A percentile compares a stretch with the other conserved stretches of the same genome.
phyloP scores from a whole-genome alignment of 1,139 yeast genomes.

The Candida pseudocylindracea region DNA sequence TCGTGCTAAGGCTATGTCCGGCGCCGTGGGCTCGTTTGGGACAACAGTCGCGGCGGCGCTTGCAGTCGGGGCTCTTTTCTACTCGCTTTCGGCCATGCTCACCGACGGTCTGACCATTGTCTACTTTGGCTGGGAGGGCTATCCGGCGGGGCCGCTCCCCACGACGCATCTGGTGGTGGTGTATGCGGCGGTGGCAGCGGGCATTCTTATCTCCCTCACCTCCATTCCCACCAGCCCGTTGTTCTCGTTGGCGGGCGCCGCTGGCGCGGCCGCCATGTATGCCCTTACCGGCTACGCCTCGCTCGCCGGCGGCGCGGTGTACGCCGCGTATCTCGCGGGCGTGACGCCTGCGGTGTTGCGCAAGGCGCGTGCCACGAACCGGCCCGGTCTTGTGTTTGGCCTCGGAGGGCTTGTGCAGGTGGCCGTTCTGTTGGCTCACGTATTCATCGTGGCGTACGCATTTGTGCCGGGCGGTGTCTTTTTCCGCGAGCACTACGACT shows the following conservation, averaged over 20 bases:
- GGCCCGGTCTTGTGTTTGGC: slow-evolving; percentile 35
- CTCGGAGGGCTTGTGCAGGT: slow-evolving; percentile 33
- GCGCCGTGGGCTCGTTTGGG: slow-evolving; percentile 15
- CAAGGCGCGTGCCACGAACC: slow-evolving; percentile 16
- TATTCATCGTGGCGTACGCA: slow-evolving; percentile 96
- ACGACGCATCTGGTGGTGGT: slow-evolving; percentile 71
- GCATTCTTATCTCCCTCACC: slow-evolving; percentile 16
- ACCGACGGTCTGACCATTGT: slow-evolving; percentile 73
- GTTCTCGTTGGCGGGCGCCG: slow-evolving; percentile 18
- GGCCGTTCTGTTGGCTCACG: slow-evolving; percentile 51
- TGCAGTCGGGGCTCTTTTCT: slow-evolving; percentile 64
- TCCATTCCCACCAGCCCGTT: slow-evolving; percentile 8
- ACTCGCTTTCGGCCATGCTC: slow-evolving; percentile 50
- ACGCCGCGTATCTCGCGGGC: slow-evolving; percentile 44
- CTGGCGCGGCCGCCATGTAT: slow-evolving; percentile 25
- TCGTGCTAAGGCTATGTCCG: too few species aligned
- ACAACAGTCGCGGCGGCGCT: slow-evolving; percentile 21
- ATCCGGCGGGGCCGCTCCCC: slow-evolving; percentile 74
- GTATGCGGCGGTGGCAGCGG: slow-evolving; percentile 33
- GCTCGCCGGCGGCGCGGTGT: slow-evolving; percentile 40
- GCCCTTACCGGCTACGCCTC: slow-evolving; percentile 82
- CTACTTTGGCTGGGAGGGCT: slow-evolving; percentile 91
- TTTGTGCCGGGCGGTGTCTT: slow-evolving; percentile 89
- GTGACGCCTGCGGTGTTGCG: slow-evolving; percentile 28
- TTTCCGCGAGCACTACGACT: slow-evolving; percentile 72